Evolutionary conservation across 305 asterid genomes (phyloP).

Genomic region (Petunia hybrid): DNA sequence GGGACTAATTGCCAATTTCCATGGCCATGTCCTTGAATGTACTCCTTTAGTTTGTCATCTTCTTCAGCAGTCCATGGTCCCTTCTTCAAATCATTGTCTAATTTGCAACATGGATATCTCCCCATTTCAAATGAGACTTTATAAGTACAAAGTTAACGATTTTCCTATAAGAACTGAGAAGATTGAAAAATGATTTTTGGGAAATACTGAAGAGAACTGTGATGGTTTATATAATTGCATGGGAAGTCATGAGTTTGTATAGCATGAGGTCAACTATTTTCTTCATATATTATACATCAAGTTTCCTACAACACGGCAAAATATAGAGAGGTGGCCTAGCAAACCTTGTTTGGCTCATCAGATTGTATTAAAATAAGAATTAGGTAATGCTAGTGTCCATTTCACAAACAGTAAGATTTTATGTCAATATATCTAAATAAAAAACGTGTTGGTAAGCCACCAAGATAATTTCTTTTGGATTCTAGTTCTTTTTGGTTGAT

Average conservation of each 20-base stretch:
- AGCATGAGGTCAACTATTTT: constrained; percentile 42
- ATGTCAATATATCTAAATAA: neutral
- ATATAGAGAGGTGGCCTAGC: constrained; percentile 30
- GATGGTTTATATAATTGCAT: constrained; percentile 33
- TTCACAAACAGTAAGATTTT: constrained; percentile 5
- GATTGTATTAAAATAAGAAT: constrained; percentile 25
- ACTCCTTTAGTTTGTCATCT: constrained; percentile 51
- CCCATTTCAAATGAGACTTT: constrained; percentile 41
- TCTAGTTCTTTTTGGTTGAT: constrained; percentile 26
- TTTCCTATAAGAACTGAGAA: neutral
- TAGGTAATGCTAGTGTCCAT: constrained; percentile 28
- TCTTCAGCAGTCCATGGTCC: constrained; percentile 74
- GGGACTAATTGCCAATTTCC: constrained; percentile 63
- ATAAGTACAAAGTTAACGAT: neutral
- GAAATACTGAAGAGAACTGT: neutral
- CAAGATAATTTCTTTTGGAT: constrained; percentile 20
- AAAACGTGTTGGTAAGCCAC: constrained; percentile 28
- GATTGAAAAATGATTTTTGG: neutral
- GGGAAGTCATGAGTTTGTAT: constrained; percentile 15
- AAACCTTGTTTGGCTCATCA: constrained; percentile 21
- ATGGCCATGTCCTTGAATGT: constrained; percentile 48
- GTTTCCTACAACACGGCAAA: constrained; percentile 38
- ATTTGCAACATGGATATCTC: constrained; percentile 40
- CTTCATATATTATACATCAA: constrained; percentile 4
- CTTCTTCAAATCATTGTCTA: constrained; percentile 47